Percentiles rank a stretch among this genome's conserved stretches.
Conservation (phyloP, 257 asterid genomes). For the Ligustrum vulgare region DNA sequence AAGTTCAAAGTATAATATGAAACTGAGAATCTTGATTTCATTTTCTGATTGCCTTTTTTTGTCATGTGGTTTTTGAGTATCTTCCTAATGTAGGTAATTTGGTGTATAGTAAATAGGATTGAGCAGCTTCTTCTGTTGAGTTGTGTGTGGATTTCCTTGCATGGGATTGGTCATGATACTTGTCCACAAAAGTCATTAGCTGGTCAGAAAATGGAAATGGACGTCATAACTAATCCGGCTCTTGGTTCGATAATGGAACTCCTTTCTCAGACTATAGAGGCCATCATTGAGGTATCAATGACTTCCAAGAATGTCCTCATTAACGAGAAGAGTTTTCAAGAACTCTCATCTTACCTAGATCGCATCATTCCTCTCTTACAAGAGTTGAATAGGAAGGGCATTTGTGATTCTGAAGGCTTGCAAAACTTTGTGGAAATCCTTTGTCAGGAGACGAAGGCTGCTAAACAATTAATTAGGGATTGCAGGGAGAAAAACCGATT, state of each 20-base stretch:
- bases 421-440: conserved; percentile 38
- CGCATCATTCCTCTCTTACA: conserved; percentile 46
- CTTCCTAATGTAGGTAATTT: conserved; percentile 9
- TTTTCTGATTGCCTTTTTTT: neutral
- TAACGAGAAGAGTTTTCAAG: conserved; percentile 39
- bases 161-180: neutral
- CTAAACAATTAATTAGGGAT: conserved; percentile 44
- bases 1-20: neutral
- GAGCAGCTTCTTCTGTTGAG: conserved; percentile 3
- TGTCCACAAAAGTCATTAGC: neutral
- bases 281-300: conserved; percentile 34
- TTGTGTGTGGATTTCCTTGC: conserved; percentile 18
- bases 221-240: conserved; percentile 27
- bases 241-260: conserved; percentile 29
- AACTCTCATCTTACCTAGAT: conserved; percentile 50
- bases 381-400: conserved; percentile 36
- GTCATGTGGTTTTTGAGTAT: neutral
- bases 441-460: conserved; percentile 34
- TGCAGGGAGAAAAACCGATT: conserved; percentile 49
- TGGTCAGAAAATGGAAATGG: conserved; percentile 36
- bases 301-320: conserved; percentile 40
- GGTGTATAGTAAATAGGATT: conserved; percentile 15
- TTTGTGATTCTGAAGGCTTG: conserved; percentile 32
- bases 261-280: conserved; percentile 37
- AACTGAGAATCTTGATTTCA: neutral